Evolutionary conservation across 192 early-diverging fungal species (phyloP).

Genomic region (Coemansia aciculifera): DNA sequence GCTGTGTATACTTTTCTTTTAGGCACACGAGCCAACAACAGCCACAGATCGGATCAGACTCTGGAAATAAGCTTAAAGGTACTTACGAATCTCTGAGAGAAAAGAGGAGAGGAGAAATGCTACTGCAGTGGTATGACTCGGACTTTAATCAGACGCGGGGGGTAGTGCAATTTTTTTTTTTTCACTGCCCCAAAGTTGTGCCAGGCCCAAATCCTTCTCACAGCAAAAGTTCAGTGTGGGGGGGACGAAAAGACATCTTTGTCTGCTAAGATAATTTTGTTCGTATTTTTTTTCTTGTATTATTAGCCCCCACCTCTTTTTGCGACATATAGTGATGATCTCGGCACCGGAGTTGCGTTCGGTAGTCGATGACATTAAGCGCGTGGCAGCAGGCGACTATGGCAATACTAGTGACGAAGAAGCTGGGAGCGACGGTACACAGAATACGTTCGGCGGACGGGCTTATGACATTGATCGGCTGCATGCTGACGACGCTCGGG

Average conservation of each 20-base stretch:
- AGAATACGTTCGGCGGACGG: conserved; percentile 44
- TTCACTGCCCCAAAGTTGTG: conserved; percentile 4
- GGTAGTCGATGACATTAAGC: conserved; percentile 49
- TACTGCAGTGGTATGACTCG: too few relatives aligned
- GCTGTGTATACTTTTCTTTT: too few relatives aligned
- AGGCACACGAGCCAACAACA: too few relatives aligned
- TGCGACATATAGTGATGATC: background rate
- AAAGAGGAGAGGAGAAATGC: too few relatives aligned
- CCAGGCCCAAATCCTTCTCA: conserved; percentile 1
- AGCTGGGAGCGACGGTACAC: conserved; percentile 30
- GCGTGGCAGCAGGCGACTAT: conserved; percentile 32
- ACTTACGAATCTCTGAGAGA: too few relatives aligned
- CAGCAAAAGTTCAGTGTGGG: background rate
- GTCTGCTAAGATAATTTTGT: too few relatives aligned
- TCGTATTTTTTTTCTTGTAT: too few relatives aligned
- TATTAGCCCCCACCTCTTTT: background rate
- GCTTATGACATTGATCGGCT: conserved; percentile 54
- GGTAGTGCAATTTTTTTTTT: background rate
- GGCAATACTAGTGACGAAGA: conserved; percentile 17
- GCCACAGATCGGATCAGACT: too few relatives aligned
- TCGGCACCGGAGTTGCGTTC: conserved; percentile 41
- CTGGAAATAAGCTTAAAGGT: too few relatives aligned
- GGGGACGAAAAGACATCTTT: too few relatives aligned
- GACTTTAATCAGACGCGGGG: too few relatives aligned
- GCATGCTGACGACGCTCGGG: conserved; percentile 76